Evolutionary conservation across 345 rosid species (phyloP), one percentile per base, ranked within the genome.

Genomic region (Nasturtium officinale): DNA sequence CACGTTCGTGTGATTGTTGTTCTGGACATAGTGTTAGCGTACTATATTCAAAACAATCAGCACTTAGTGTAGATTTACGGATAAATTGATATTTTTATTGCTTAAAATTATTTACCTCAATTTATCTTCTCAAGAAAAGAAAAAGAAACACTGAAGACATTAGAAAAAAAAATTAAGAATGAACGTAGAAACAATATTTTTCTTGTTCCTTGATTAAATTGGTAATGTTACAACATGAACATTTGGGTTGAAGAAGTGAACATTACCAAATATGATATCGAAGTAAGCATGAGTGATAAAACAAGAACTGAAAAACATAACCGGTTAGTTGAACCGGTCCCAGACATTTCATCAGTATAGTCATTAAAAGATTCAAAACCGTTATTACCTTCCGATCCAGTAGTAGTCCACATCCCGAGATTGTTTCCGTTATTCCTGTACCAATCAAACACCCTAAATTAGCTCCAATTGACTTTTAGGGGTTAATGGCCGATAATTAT

Each of bases 361-460:
- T 84, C 88, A 5, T 81, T 77, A 56, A 61, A 77, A 1, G 81
- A 47, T 25, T 56, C 79, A 9, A 62, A 33, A 25, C 80, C 81
- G 48, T 71, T 76, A 9, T 42, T 80, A 10, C 77, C 80, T 9
- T 80, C 77, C 11, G 82, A 82, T 57, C 90, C 88, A 13, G 89
- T 85, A 28, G 75, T 77, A 78, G 77, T 84, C 96, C 96, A 92
- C 89, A 81, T 87, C 53, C 92, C 98, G 30, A 90, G 72, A 73
- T 83, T 83, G 83, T 45, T 45, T 8, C 48, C 48, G 20, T 93
- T 93, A 83, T 87, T 81, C 87, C 97, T 90, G 83, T 17, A 61
- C 65, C 62, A 79, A 57, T 45, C 40, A 40, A 50, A 72, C 25
- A 60, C 40, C 42, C 50, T 21, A 15, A 35, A 71, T 69, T 65